Evolutionary conservation across 352 stramenopile species (phyloP).

Genomic region (Globisporangium nodosum): DNA sequence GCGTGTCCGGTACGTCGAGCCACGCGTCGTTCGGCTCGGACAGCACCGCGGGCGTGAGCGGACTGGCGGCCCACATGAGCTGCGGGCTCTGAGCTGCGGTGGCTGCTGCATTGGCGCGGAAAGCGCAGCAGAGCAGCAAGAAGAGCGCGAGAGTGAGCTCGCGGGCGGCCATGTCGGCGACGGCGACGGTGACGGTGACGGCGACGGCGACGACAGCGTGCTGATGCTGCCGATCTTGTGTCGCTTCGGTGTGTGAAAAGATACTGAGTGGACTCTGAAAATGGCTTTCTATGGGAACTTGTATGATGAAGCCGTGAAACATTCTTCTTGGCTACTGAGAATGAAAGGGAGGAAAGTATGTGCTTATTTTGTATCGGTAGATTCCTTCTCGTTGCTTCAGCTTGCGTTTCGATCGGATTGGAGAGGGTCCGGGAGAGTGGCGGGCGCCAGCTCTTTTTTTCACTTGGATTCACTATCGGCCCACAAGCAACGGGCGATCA

Average conservation of each 20-base stretch:
- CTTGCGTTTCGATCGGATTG: not conserved
- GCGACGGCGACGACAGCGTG: too few relatives aligned
- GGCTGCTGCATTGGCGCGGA: not conserved
- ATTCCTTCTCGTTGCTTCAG: not conserved
- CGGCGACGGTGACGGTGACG: too few relatives aligned
- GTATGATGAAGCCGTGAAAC: not conserved
- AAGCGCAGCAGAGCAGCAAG: not conserved
- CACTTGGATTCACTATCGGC: slow-evolving; percentile 1
- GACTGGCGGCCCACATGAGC: slow-evolving; percentile 66
- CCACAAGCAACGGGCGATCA: not conserved
- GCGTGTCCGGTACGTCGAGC: slow-evolving; percentile 52
- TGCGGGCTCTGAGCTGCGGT: slow-evolving; percentile 16
- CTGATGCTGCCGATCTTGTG: too few relatives aligned
- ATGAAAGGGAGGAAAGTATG: not conserved
- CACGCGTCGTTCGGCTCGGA: slow-evolving; percentile 29
- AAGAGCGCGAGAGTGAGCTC: not conserved
- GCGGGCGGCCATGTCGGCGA: not conserved
- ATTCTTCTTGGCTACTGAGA: not conserved
- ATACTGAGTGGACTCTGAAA: too few relatives aligned
- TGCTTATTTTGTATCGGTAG: not conserved
- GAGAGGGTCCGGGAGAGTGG: not conserved
- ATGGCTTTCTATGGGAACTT: too few relatives aligned
- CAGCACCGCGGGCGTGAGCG: slow-evolving; percentile 31
- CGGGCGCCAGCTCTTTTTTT: slow-evolving; percentile 1
- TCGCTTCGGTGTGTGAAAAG: too few relatives aligned